Percentiles rank a stretch among this genome's conserved stretches.
phyloP scores from a whole-genome alignment of 352 stramenopile species.

The Phytopythium helicoides region DNA sequence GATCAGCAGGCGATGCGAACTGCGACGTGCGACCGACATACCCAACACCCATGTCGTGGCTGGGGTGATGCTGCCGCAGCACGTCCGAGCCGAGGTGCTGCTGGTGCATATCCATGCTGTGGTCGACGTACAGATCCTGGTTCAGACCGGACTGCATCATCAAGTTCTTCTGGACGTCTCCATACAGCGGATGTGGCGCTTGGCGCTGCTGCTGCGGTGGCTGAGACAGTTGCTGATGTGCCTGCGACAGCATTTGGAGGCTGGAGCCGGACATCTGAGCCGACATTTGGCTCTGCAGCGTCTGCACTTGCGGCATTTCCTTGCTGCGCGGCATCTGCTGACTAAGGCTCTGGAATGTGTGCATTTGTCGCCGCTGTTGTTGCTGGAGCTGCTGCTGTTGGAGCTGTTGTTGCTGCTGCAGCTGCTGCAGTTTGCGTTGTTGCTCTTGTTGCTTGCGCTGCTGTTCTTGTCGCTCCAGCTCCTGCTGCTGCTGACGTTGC shows the following conservation, averaged over 20 bases:
- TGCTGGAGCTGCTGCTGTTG: slow-evolving; percentile 16
- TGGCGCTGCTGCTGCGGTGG: slow-evolving; percentile 21
- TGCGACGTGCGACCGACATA: slow-evolving; percentile 14
- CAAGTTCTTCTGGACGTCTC: slow-evolving; percentile 50
- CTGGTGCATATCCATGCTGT: slow-evolving; percentile 45
- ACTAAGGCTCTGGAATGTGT: slow-evolving; percentile 11
- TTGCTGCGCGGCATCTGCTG: slow-evolving; percentile 34
- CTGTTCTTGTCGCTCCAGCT: slow-evolving; percentile 16
- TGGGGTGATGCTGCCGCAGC: slow-evolving; percentile 40
- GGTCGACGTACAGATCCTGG: slow-evolving; percentile 47
- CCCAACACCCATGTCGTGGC: slow-evolving; percentile 21
- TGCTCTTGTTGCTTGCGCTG: slow-evolving; percentile 19
- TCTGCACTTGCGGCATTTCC: slow-evolving; percentile 8
- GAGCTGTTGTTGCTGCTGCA: slow-evolving; percentile 6
- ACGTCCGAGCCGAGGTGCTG: slow-evolving; percentile 30
- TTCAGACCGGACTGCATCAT: slow-evolving; percentile 37
- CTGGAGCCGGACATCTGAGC: slow-evolving; percentile 29
- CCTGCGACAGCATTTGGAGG: slow-evolving; percentile 40
- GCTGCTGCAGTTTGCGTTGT: slow-evolving; percentile 3
- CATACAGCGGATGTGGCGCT: slow-evolving; percentile 49
- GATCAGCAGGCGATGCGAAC: slow-evolving; percentile 21
- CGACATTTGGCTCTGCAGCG: slow-evolving; percentile 11
- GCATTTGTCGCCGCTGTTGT: slow-evolving; percentile 31
- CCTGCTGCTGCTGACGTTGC: slow-evolving; percentile 20
- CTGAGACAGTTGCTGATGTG: slow-evolving; percentile 35